Percentiles rank a stretch among this genome's conserved stretches.
These are phyloP conservation scores for Plasmodium vinckei DNA, from an alignment of 169 alveolate genomes.

Conservation along the genomic window DNA sequence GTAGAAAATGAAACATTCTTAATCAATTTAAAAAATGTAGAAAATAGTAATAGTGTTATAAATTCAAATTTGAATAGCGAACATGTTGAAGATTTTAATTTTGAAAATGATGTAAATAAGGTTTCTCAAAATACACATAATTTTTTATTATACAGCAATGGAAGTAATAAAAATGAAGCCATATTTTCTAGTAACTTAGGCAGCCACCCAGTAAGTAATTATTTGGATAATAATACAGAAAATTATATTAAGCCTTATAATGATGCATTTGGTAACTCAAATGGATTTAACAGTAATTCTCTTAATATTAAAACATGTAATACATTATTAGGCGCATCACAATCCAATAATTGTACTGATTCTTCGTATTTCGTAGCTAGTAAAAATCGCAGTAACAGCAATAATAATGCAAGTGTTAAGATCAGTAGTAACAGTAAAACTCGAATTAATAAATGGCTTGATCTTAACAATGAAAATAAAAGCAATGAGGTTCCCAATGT, in stretches of 20 bases:
- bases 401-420: too few relatives aligned
- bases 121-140: conserved; percentile 5
- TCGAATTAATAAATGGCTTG: too few relatives aligned
- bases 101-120: conserved; percentile 13
- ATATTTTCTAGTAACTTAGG: neutral
- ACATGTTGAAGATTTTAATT: conserved; percentile 14
- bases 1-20: neutral
- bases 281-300: neutral
- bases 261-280: too few relatives aligned
- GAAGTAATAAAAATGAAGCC: neutral
- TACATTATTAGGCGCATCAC: neutral
- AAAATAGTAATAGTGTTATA: neutral
- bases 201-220: neutral
- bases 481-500: too few relatives aligned
- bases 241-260: too few relatives aligned
- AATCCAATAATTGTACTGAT: neutral
- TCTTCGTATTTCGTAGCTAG: neutral
- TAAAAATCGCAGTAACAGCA: neutral
- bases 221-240: too few relatives aligned
- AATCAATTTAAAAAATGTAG: neutral
- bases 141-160: conserved; percentile 12
- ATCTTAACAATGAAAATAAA: too few relatives aligned
- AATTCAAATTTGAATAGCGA: conserved; percentile 9
- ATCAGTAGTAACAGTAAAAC: too few relatives aligned
- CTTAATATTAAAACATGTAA: neutral